Evolutionary conservation across 345 rosid species (phyloP).

Genomic region (Reutealis trisperma): DNA sequence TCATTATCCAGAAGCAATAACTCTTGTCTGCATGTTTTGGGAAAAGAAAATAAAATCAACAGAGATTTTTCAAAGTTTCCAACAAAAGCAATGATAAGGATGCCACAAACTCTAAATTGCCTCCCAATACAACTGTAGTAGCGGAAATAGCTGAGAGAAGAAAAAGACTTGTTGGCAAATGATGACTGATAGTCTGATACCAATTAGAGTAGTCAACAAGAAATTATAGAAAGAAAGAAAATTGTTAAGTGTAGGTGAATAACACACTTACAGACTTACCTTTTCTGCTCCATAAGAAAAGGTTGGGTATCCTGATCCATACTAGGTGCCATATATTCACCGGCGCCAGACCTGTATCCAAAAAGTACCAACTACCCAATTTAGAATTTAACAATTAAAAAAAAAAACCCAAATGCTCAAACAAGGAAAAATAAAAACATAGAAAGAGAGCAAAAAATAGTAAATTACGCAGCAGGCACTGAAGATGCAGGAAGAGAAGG

Average conservation of each 20-base stretch:
- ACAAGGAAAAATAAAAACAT: neutral
- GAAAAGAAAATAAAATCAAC: neutral
- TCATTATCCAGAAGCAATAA: conserved; percentile 58
- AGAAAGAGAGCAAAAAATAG: too few relatives aligned
- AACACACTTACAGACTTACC: conserved; percentile 21
- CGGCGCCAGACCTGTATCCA: conserved; percentile 40
- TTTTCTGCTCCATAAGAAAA: conserved; percentile 51
- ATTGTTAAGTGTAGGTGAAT: too few relatives aligned
- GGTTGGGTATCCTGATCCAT: conserved; percentile 45
- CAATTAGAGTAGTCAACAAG: neutral
- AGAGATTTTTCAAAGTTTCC: conserved; percentile 10
- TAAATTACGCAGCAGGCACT: conserved; percentile 28
- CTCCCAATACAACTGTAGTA: too few relatives aligned
- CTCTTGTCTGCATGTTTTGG: conserved; percentile 48
- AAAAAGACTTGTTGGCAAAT: neutral
- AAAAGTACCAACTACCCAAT: neutral
- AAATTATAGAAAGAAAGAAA: neutral
- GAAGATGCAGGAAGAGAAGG: conserved; percentile 51
- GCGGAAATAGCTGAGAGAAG: neutral
- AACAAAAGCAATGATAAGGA: neutral
- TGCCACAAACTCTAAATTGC: neutral
- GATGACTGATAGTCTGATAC: neutral
- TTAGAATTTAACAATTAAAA: neutral
- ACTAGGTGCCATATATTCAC: conserved; percentile 26
- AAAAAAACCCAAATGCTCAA: neutral